Conservation (phyloP, 768 basidiomycete species). For the Suillus brevipes region DNA sequence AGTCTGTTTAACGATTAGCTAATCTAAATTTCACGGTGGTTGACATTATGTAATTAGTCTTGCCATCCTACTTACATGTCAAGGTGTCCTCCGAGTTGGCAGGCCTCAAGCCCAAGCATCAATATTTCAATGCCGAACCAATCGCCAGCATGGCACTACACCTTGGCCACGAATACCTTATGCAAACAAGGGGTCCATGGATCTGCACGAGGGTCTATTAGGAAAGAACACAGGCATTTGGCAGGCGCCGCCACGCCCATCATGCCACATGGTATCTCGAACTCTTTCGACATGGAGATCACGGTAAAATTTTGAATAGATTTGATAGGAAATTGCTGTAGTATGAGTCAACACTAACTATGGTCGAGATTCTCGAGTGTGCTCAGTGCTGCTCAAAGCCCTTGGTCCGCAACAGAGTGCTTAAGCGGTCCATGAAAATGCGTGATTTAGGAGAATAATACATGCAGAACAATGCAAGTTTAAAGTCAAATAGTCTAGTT, state of each 20-base stretch:
- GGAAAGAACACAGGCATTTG: too few species aligned
- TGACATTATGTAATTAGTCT: too few species aligned
- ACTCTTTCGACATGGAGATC: neutral
- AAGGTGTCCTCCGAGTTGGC: too few species aligned
- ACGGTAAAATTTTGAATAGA: neutral
- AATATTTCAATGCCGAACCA: too few species aligned
- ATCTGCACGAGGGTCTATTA: too few species aligned
- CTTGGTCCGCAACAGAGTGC: neutral
- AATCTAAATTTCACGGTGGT: too few species aligned
- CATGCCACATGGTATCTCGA: neutral
- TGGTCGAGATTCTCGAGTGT: neutral
- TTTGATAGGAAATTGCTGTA: neutral
- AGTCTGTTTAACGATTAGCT: too few species aligned
- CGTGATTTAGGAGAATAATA: neutral
- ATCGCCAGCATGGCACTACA: too few species aligned
- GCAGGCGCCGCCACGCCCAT: neutral
- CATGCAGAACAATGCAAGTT: neutral
- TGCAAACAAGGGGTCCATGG: too few species aligned
- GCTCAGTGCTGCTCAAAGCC: neutral
- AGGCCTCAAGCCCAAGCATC: too few species aligned
- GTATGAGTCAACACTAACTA: neutral
- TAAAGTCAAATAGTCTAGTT: conserved; percentile 52
- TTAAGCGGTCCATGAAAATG: conserved; percentile 3
- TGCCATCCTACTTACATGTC: too few species aligned
- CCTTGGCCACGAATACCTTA: too few species aligned